Evolutionary conservation across 1,284 basidiomycete species (phyloP), one percentile per base, ranked within the genome.

Genomic region (Ganoderma multipileum): DNA sequence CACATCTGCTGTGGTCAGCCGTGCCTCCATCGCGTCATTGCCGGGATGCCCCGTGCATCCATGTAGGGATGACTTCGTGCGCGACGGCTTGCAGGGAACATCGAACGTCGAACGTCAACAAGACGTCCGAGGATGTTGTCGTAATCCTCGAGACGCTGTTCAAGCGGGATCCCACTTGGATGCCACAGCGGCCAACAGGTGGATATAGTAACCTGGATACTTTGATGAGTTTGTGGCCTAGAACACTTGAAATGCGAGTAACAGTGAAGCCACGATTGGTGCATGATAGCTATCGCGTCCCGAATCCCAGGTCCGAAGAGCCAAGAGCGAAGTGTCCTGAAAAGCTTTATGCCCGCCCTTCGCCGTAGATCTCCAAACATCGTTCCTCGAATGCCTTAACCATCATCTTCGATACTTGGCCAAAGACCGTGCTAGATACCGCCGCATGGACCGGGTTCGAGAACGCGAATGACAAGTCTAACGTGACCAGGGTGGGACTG

Each of bases 321-420:
- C 55, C 28, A 58, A 55, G 18, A 38, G 55, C 20, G 30, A 8
- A 58, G 18, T 38, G 55, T 58, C 33, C 18, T 55, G 23, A n/a
- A 8, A 38, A n/a, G 54, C 41, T 60, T 69, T 68, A 76, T 66
- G 70, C 73, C 38, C 68, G 66, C 16, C 77, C 79, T 20, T 71
- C 72, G 2, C 93, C 92, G 75, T 94, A 95, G 7, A 96, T 83
- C 65, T 86, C 83, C 63, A 85, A 61, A 78, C 95, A 97, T 41
- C 96, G 86, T 73, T 91, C 84, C 80, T 98, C 95, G 76, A 99
- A 99, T 4, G 96, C 96, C 69, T 92, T 84, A 30, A 98, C 92
- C 95, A 98, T 98, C 81, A 93, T 86, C 71, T 89, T 89, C 9
- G 94, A 95, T 11, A 98, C 92, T 77, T 93, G 90, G 28, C 92